Percentiles rank a stretch among this genome's conserved stretches.
These are phyloP conservation scores for Eutrema salsugineum DNA, from an alignment of 441 rosid genomes.

Conservation along the genomic window DNA sequence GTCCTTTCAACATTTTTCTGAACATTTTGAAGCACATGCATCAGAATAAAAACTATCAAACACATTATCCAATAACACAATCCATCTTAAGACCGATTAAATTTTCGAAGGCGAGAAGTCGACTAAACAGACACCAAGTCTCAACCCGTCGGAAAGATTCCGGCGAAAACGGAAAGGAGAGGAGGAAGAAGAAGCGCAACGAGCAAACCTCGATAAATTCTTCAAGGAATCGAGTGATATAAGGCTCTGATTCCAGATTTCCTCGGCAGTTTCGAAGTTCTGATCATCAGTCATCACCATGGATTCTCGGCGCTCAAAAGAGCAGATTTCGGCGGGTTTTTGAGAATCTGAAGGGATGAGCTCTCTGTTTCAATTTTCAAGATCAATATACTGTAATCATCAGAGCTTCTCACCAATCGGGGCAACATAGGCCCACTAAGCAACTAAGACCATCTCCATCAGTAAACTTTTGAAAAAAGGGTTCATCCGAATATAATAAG, in stretches of 20 bases:
- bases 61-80: background rate
- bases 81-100: background rate
- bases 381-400: background rate
- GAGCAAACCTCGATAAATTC: constrained; percentile 3
- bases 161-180: background rate
- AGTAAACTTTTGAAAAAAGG: too few relatives aligned
- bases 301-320: constrained; percentile 2
- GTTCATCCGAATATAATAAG: too few relatives aligned
- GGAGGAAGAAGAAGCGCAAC: background rate
- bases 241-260: background rate
- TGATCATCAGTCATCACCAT: background rate
- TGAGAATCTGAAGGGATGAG: background rate
- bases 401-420: background rate
- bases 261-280: background rate
- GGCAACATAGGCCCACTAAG: background rate
- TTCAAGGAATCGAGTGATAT: background rate
- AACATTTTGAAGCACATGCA: background rate
- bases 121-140: background rate
- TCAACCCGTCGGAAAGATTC: background rate
- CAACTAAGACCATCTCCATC: too few relatives aligned
- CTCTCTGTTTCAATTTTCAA: too few relatives aligned
- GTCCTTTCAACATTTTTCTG: background rate
- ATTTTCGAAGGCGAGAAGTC: background rate
- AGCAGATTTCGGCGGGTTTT: background rate
- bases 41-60: background rate